These are phyloP conservation scores for Leishmania guyanensis DNA, from an alignment of 208 protist genomes.

Conservation along the genomic window DNA sequence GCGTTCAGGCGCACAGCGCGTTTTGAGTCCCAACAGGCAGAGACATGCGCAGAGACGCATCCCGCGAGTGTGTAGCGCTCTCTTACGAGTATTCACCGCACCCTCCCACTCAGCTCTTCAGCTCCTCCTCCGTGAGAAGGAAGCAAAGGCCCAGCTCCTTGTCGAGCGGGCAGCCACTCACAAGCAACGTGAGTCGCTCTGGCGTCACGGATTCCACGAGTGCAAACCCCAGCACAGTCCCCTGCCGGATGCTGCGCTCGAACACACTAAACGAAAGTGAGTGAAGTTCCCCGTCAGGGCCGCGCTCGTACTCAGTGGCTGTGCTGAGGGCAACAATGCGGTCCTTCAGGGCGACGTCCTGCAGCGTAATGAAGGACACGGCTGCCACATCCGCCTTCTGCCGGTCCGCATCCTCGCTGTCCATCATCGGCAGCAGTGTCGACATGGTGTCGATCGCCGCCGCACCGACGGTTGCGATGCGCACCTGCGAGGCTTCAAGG, in stretches of 20 bases:
- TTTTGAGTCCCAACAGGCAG: neutral
- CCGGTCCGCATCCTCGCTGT: constrained; percentile 22
- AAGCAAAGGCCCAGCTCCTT: constrained; percentile 59
- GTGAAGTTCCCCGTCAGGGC: constrained; percentile 51
- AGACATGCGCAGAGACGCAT: neutral
- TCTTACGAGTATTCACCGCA: neutral
- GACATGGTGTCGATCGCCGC: constrained; percentile 42
- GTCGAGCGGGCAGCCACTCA: constrained; percentile 35
- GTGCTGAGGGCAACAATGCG: constrained; percentile 59
- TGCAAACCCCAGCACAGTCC: constrained; percentile 56
- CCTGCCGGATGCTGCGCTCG: constrained; percentile 39
- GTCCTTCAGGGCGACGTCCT: constrained; percentile 60
- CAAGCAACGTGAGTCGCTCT: constrained; percentile 50
- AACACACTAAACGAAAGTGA: constrained; percentile 47
- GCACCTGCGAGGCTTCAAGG: constrained; percentile 37
- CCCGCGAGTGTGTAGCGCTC: neutral
- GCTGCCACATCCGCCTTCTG: constrained; percentile 32
- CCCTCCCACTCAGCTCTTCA: constrained; percentile 21
- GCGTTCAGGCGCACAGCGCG: neutral
- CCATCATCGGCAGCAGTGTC: constrained; percentile 72
- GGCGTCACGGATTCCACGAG: constrained; percentile 54
- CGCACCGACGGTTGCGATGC: constrained; percentile 48
- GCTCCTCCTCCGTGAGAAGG: constrained; percentile 48
- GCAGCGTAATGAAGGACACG: constrained; percentile 48
- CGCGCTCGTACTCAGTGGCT: constrained; percentile 51